Base-by-base conservation (phyloP, 768 basidiomycete genomes). In the Tricholomella constricta region DNA sequence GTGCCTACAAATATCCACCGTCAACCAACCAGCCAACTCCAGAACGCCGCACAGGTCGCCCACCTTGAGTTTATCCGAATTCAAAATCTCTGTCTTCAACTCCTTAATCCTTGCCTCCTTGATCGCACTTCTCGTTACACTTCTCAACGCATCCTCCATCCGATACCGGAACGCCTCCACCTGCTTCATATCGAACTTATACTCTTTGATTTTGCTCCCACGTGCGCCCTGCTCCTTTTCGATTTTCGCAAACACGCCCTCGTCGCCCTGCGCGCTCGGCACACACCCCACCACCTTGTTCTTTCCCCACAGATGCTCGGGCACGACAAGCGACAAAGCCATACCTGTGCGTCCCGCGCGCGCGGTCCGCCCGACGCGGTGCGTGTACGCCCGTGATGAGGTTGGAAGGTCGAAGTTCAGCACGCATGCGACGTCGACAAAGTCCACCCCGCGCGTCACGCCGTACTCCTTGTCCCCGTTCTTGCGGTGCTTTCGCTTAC, bases 361-460 rank as follows among this genome's bases (percentile, higher is more conserved):
- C 12, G 97, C 97, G 0, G 97, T 99, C 22, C 97, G 86, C 11
- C 97, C 97, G 14, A 98, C 89, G 44, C 97, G 88, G 67, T 99
- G 97, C 0, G 91, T 94, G 65, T 99, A 99, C 11, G 94, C 82
- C 15, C 86, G 86, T 4, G 91, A 80, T 0, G 93, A 87, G 1
- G 83, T 76, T 1, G 97, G 97, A n/a, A 98, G 80, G 70, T 99
- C 97, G 70, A 98, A 99, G 75, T 99, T 99, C 67, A 99, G 81
- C 3, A 99, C 96, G 61, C 95, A 98, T 9, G 94, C 86, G 50
- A 98, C 97, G 59, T 97, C 91, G 56, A 98, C 81, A 69, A 99
- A 99, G 71, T 99, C 97, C 52, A 98, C 85, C 2, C 97, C 97
- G 41, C 97, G 89, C 1, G 93, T 93, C 44, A 98, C 91, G 31